A percentile compares a stretch with the other conserved stretches of the same genome.
These are phyloP conservation scores for Solanum chilense DNA, from an alignment of 257 asterid genomes.

Conservation along the genomic window DNA sequence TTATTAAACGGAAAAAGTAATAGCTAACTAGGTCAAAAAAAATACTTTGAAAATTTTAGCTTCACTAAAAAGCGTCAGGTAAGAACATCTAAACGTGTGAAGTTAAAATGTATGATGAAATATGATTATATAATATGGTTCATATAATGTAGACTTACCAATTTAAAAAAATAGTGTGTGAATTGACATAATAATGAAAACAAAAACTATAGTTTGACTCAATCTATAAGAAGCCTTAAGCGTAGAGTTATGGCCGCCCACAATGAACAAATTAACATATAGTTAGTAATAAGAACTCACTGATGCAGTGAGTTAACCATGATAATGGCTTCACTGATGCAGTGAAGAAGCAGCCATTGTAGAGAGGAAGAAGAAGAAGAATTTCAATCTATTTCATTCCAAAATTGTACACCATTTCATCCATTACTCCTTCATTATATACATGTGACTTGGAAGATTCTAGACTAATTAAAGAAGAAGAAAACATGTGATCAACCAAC, in stretches of 20 bases:
- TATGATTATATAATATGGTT: not conserved
- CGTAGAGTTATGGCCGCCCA: not conserved
- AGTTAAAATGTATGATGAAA: not conserved
- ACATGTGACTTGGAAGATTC: too few species aligned
- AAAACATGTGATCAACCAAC: too few species aligned
- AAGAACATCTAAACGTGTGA: not conserved
- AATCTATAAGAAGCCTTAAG: not conserved
- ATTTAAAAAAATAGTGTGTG: not conserved
- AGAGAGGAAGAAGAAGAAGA: too few species aligned
- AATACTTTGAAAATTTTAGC: not conserved
- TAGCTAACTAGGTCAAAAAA: not conserved
- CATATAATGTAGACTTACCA: not conserved
- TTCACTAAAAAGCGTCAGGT: not conserved
- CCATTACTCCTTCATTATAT: too few species aligned
- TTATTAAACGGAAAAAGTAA: not conserved
- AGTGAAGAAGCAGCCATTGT: too few species aligned
- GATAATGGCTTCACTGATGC: too few species aligned
- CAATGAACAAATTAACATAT: not conserved
- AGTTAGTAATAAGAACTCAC: too few species aligned
- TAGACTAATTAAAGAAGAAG: too few species aligned
- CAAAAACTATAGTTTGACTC: not conserved
- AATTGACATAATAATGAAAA: not conserved
- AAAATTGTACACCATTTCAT: too few species aligned
- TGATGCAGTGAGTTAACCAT: too few species aligned
- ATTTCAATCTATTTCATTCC: too few species aligned